Conservation (phyloP, 2,329 filamentous ascomycete genomes). For the Botrytis cinerea region DNA sequence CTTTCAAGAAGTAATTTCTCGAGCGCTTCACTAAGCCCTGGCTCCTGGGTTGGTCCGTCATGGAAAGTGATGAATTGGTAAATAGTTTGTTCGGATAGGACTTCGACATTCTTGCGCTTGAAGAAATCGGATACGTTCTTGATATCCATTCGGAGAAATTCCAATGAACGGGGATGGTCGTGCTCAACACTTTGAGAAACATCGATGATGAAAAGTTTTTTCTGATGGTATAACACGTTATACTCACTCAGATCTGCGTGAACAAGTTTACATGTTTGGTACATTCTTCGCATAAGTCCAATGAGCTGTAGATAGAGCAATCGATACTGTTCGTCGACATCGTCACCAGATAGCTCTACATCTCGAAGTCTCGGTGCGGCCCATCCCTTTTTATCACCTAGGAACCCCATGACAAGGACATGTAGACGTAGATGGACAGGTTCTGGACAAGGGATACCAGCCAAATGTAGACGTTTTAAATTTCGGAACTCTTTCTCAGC, state of each 20-base stretch:
- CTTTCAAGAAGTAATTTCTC: conserved; percentile 66
- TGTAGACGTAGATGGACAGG: conserved; percentile 89
- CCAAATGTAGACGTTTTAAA: conserved; percentile 76
- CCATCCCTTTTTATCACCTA: conserved; percentile 84
- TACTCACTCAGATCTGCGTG: conserved; percentile 98
- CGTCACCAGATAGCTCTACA: conserved; percentile 69
- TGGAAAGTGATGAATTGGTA: conserved; percentile 79
- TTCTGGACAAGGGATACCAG: conserved; percentile 88
- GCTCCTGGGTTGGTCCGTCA: conserved; percentile 61
- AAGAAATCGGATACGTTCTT: conserved; percentile 97
- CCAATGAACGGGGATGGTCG: conserved; percentile 87
- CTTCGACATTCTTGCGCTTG: conserved; percentile 78
- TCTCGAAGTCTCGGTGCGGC: conserved; percentile 88
- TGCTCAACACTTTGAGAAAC: conserved; percentile 97
- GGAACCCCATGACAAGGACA: conserved; percentile 91
- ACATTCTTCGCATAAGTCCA: conserved; percentile 87
- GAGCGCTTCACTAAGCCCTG: conserved; percentile 61
- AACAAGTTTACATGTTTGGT: conserved; percentile 87
- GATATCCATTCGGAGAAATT: conserved; percentile 97
- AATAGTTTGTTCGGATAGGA: conserved; percentile 73
- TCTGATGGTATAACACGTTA: conserved; percentile 88
- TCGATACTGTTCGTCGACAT: conserved; percentile 72
- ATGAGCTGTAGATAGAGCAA: conserved; percentile 80
- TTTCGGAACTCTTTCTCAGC: conserved; percentile 99
- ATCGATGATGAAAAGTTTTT: conserved; percentile 88